Percentiles rank a stretch among this genome's conserved stretches.
Conservation (phyloP, 176 grass and related monocot genomes). For the Coix lacrymajobi region DNA sequence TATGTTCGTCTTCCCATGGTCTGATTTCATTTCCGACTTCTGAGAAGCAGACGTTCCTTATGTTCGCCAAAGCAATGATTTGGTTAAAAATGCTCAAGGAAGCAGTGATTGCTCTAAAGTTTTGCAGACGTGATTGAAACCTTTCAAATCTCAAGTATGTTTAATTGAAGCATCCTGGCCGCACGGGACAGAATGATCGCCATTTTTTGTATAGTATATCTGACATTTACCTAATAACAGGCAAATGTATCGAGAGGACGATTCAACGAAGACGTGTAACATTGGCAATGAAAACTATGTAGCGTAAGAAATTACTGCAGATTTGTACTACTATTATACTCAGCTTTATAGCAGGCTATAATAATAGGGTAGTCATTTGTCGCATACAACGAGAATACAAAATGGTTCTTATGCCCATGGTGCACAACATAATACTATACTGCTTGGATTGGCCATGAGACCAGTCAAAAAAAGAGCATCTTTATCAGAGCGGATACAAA, state of each 20-base stretch:
- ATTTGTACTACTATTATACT: neutral
- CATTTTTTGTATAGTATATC: no score
- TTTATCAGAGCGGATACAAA: neutral
- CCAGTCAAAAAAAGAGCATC: neutral
- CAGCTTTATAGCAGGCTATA: neutral
- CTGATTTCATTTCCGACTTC: neutral
- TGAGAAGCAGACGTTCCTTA: no score
- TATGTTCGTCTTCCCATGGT: conserved; percentile 30
- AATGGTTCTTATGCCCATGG: neutral
- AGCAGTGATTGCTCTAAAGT: neutral
- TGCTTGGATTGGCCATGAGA: neutral
- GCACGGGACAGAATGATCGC: no score
- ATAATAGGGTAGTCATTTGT: neutral
- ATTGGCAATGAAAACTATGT: neutral
- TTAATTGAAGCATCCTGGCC: no score
- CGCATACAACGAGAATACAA: neutral
- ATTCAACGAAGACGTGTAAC: neutral
- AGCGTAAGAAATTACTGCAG: no score
- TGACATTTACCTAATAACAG: no score
- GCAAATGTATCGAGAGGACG: no score
- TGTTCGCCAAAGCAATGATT: no score
- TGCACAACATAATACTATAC: neutral
- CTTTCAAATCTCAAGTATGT: no score
- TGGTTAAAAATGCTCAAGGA: neutral
- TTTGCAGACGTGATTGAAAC: neutral